Conservation (phyloP, 2,329 filamentous ascomycete genomes). For the Botrytis medusae region DNA sequence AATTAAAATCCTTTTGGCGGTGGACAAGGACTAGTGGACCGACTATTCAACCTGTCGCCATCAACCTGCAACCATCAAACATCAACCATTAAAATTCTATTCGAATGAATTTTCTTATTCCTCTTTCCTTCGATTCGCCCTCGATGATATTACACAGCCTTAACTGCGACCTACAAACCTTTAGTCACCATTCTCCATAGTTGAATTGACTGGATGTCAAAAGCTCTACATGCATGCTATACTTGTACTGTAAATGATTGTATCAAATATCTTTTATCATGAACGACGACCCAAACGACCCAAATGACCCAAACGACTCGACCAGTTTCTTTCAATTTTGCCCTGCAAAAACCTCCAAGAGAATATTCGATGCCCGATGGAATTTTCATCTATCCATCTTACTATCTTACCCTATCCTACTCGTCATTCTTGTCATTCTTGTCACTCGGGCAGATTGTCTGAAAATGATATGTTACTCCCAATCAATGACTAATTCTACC, state of each 20-base stretch:
- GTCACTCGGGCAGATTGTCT: slow-evolving; percentile 13
- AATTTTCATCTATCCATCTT: background rate
- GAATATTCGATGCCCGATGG: slow-evolving; percentile 15
- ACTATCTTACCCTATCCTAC: background rate
- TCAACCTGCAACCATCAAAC: background rate
- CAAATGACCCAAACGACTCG: background rate
- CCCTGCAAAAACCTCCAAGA: background rate
- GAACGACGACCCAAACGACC: too few species aligned
- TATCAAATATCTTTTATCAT: background rate
- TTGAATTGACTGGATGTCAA: slow-evolving; percentile 6
- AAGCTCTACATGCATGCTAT: background rate
- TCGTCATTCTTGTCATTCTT: background rate
- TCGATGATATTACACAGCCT: slow-evolving; percentile 10
- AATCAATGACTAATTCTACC: background rate
- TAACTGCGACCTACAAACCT: slow-evolving; percentile 1
- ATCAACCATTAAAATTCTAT: background rate
- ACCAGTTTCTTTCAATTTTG: background rate
- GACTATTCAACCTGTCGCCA: background rate
- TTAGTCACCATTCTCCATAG: background rate
- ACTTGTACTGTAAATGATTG: background rate
- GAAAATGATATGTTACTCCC: background rate
- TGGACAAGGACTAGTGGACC: background rate
- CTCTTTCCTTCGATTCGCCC: background rate
- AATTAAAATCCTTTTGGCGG: background rate
- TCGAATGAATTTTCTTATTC: background rate